A percentile compares a stretch with the other conserved stretches of the same genome.
These are phyloP conservation scores for Colletotrichum endophyticum DNA, from an alignment of 2,329 filamentous ascomycete species.

Conservation along the genomic window DNA sequence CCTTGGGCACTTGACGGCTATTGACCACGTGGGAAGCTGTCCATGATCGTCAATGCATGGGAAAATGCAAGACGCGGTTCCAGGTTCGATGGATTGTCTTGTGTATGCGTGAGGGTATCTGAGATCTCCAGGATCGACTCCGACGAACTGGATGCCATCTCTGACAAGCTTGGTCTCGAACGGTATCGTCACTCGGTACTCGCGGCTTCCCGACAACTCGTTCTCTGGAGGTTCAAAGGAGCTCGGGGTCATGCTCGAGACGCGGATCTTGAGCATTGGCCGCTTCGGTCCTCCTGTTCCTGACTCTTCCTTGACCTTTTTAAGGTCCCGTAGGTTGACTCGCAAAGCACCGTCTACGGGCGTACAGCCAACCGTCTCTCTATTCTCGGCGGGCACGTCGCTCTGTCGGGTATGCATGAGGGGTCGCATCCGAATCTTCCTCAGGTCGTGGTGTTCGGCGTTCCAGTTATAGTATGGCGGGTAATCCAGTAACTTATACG, in stretches of 20 bases:
- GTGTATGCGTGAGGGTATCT: conserved; percentile 94
- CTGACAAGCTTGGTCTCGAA: conserved; percentile 78
- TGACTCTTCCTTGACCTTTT: conserved; percentile 17
- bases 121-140: conserved; percentile 77
- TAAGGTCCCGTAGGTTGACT: conserved; percentile 42
- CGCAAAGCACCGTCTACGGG: conserved; percentile 60
- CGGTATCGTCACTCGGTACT: conserved; percentile 67
- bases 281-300: conserved; percentile 24
- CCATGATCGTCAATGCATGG: conserved; percentile 89
- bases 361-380: conserved; percentile 60
- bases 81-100: conserved; percentile 77
- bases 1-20: conserved; percentile 84
- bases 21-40: conserved; percentile 83
- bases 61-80: conserved; percentile 85
- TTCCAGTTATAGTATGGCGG: conserved; percentile 66
- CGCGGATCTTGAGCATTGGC: conserved; percentile 48
- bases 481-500: conserved; percentile 69
- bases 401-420: conserved; percentile 55
- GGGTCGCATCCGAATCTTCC: conserved; percentile 68
- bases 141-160: conserved; percentile 92
- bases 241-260: conserved; percentile 38
- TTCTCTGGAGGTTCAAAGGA: conserved; percentile 27
- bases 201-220: conserved; percentile 57
- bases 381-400: conserved; percentile 60
- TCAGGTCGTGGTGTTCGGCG: conserved; percentile 77